Evolutionary conservation across 2,329 filamentous ascomycete genomes (phyloP).

Genomic region (Alternaria metachromatica): DNA sequence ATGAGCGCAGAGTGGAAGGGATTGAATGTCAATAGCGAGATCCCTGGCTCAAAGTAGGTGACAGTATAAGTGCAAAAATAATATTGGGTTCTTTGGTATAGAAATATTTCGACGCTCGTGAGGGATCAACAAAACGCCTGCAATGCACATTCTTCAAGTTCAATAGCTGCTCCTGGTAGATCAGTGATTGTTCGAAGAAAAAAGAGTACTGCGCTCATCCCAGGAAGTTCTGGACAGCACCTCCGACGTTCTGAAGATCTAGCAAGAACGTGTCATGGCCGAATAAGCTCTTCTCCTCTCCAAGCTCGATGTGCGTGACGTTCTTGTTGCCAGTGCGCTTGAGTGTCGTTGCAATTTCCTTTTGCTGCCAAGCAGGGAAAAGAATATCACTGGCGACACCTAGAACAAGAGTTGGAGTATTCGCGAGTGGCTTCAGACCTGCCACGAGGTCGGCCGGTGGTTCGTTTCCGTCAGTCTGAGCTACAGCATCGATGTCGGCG

Average conservation of each 20-base stretch:
- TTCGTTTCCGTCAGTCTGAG: conserved; percentile 50
- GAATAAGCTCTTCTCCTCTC: conserved; percentile 92
- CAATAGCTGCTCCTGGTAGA: background rate
- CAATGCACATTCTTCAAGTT: conserved; percentile 28
- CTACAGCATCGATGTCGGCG: conserved; percentile 27
- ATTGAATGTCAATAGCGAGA: conserved; percentile 47
- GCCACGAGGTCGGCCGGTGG: conserved; percentile 81
- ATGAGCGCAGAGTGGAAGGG: conserved; percentile 50
- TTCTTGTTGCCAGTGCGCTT: conserved; percentile 76
- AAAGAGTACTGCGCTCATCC: conserved; percentile 51
- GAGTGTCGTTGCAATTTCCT: conserved; percentile 87
- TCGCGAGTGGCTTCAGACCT: conserved; percentile 73
- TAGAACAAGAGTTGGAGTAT: conserved; percentile 85
- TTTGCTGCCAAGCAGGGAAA: conserved; percentile 97
- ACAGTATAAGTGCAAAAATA: background rate
- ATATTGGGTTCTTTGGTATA: background rate
- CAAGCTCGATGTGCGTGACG: conserved; percentile 88
- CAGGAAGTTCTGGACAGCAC: conserved; percentile 80
- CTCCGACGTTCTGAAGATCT: conserved; percentile 90
- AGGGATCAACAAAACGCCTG: conserved; percentile 21
- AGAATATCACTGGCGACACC: conserved; percentile 95
- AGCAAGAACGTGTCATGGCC: conserved; percentile 96
- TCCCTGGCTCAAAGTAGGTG: conserved; percentile 1
- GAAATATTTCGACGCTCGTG: background rate
- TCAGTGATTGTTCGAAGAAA: background rate